These are phyloP conservation scores for Sophora flavescens DNA, from an alignment of 306 rosid genomes.

Conservation along the genomic window DNA sequence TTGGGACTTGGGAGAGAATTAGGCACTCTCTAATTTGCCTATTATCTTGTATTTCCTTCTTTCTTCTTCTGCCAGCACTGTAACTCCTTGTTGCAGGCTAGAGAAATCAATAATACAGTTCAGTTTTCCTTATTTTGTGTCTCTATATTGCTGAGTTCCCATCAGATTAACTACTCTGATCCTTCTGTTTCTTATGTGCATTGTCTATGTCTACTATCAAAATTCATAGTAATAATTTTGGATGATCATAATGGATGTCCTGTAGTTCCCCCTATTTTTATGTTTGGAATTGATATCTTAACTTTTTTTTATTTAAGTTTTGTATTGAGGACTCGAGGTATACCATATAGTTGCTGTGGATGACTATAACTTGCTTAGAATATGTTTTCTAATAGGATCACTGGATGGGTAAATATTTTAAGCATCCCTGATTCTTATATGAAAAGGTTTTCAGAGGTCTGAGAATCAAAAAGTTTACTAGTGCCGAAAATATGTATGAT, in stretches of 20 bases:
- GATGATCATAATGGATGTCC: neutral
- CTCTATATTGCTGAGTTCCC: too few species aligned
- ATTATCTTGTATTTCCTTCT: too few species aligned
- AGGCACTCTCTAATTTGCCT: too few species aligned
- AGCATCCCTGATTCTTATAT: neutral
- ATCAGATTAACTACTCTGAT: too few species aligned
- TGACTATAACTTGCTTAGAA: neutral
- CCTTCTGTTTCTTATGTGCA: neutral
- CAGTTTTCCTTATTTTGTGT: too few species aligned
- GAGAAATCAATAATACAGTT: too few species aligned
- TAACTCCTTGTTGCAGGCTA: too few species aligned
- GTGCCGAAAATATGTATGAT: neutral
- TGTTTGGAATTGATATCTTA: neutral
- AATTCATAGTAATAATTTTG: constrained; percentile 8
- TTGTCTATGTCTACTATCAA: neutral
- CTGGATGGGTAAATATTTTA: neutral
- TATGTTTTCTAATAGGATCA: neutral
- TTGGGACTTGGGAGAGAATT: too few species aligned
- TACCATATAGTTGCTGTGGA: neutral
- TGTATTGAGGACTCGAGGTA: too few species aligned
- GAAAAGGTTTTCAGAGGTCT: neutral
- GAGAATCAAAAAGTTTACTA: neutral
- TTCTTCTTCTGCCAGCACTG: too few species aligned
- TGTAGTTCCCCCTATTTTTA: neutral
- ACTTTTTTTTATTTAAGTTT: neutral